Percentiles rank a stretch among this genome's conserved stretches.
Conservation (phyloP, 768 basidiomycete genomes). For the Lanmaoa rubissima region DNA sequence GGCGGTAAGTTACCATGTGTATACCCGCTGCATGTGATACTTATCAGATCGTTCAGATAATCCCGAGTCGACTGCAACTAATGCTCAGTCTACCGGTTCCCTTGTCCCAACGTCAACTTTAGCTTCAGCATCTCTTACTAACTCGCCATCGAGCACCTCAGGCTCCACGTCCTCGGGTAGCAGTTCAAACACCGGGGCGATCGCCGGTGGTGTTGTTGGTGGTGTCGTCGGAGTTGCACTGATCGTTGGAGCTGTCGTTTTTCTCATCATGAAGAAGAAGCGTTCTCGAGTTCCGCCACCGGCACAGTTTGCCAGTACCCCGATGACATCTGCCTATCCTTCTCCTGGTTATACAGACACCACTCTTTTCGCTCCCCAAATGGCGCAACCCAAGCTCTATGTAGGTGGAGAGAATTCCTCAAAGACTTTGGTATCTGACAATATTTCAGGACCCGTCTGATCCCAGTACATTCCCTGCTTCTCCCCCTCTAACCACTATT, state of each 20-base stretch:
- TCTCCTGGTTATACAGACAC: conserved; percentile 8
- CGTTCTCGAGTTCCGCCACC: conserved; percentile 25
- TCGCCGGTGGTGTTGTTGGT: conserved; percentile 62
- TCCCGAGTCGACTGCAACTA: conserved; percentile 45
- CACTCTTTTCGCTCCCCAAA: conserved; percentile 14
- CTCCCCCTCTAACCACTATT: conserved; percentile 20
- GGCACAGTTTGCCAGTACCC: conserved; percentile 5
- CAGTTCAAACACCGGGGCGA: conserved; percentile 47
- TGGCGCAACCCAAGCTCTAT: conserved; percentile 29
- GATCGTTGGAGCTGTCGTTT: conserved; percentile 39
- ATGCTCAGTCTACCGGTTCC: conserved; percentile 27
- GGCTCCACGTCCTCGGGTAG: conserved; percentile 5
- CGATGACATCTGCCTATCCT: not conserved
- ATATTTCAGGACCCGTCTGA: conserved; percentile 35
- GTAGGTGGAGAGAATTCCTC: conserved; percentile 18
- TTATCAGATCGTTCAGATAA: conserved; percentile 28
- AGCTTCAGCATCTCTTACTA: conserved; percentile 16
- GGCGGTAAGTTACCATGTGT: conserved; percentile 20
- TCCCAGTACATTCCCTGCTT: conserved; percentile 36
- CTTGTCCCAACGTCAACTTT: conserved; percentile 7
- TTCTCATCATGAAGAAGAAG: conserved; percentile 35
- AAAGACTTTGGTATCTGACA: not conserved
- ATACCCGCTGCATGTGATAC: not conserved
- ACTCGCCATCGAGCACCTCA: conserved; percentile 6
- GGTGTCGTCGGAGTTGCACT: conserved; percentile 54